Base-by-base conservation (phyloP, 1,284 basidiomycete genomes). In the Papiliotrema terrestris region DNA sequence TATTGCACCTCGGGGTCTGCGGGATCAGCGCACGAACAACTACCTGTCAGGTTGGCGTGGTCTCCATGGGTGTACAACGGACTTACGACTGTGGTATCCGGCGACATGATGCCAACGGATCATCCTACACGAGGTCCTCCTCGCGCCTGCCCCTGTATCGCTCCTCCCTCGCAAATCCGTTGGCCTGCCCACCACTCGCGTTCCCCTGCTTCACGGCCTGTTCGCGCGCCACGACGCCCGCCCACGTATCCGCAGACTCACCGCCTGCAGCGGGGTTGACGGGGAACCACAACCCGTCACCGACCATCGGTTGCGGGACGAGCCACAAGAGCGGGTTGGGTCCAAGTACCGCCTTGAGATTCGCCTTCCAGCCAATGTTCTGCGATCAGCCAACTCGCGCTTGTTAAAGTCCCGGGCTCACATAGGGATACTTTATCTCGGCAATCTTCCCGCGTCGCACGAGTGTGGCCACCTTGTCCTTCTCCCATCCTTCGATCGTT, bases 401-500 rank as follows among this genome's bases (percentile, higher is more conserved):
- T 38, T 22, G 51, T 54, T 35, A 39, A 46, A 38, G 41, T 49
- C 20, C 19, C 26, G 11, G 6, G 77, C 87, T 63, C 72, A 90
- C 91, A 71, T 97, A 98, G 50, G 95, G 95, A 70, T 93, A 98
- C 72, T 88, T 90, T 70, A 95, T 80, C 77, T 92, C 88, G 51
- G 82, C 83, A 58, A 98, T 88, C 75, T 88, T 89, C 1, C 94
- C 95, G 56, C 88, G 79, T 14, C 89, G 83, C 45, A 92, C 84
- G 63, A 98, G 82, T 0, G 85, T 89, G 4, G 90, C 87, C 0
- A 86, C 91, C 73, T 89, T 92, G 69, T 98, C 93, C 78, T 97
- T 97, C 74, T 98, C 96, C 90, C 91, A 96, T 1, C 89, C 86
- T 78, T 98, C 95, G 55, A 98, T 96, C 0, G 95, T 98, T 0